Evolutionary conservation across 1,284 basidiomycete species (phyloP), one percentile per base, ranked within the genome.

Genomic region (Volvariella volvacea): DNA sequence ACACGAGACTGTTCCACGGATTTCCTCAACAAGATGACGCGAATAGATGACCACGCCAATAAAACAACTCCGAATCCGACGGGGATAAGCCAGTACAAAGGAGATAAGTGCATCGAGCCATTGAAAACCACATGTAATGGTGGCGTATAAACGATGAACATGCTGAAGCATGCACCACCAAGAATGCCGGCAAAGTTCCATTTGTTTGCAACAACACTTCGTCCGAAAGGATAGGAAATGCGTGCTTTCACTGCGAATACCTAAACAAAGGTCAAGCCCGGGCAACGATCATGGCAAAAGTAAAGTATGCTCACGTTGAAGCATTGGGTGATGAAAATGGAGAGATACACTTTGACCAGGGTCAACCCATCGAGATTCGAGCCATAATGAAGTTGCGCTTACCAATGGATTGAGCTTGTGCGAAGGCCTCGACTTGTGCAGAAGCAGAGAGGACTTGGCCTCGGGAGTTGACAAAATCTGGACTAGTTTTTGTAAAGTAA

Each of bases 221-320:
- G 66, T 42, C 81, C 80, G 62, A 84, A 83, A 16, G 81, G 81
- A 61, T 72, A 76, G 4, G 70, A 69, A 53, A 82, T 70, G 46
- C 68, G 73, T 20, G 80, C 80, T 62, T 84, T 84, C 37, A 83
- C 80, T 0, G 80, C 80, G 52, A 80, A 84, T 20, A 83, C 74
- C 76, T 79, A 47, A 3, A 22, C 15, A 25, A 22, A 16, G 28
- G 45, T 16, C 3, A 38, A 9, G 36, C 32, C 3, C 39, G 25
- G 16, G 15, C 12, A 40, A 15, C 31, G n/a, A n/a, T n/a, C n/a
- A n/a, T 16, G 20, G 22, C 37, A 3, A 19, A 33, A 7, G 21
- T 12, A 22, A 38, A 15, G 19, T 33, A 25, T 3, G 53, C 70
- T 20, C 51, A 78, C 79, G 55, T 84, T 83, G 67, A 83, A 84